Percentiles rank a stretch among this genome's conserved stretches.
These are phyloP conservation scores for Colletotrichum lindemuthianum DNA, from an alignment of 2,329 filamentous ascomycete species.

Conservation along the genomic window DNA sequence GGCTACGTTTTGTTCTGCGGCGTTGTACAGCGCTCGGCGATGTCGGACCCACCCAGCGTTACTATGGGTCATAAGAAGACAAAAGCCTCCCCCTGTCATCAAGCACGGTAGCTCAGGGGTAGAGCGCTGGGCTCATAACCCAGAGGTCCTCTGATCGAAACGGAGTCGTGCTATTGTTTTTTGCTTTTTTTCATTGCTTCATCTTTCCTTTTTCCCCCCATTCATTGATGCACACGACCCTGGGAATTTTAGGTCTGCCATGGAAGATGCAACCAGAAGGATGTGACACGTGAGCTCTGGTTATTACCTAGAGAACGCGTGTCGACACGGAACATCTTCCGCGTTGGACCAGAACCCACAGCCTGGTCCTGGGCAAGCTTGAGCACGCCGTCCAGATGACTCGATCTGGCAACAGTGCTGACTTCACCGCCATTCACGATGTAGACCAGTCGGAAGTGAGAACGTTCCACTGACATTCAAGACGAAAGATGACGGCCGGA, in stretches of 20 bases:
- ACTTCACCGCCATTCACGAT: conserved; percentile 38
- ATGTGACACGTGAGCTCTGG: no score
- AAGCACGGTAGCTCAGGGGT: conserved; percentile 35
- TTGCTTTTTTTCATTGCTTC: neutral
- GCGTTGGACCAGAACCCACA: no score
- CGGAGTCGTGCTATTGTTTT: conserved; percentile 28
- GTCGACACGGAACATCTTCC: no score
- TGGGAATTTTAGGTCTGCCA: no score
- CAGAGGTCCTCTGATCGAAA: conserved; percentile 36
- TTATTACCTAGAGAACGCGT: no score
- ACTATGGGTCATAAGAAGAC: no score
- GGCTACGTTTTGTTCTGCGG: no score
- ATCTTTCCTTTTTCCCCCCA: neutral
- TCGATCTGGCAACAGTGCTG: conserved; percentile 36
- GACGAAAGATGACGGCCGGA: neutral
- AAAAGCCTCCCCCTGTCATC: neutral
- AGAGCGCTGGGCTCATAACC: conserved; percentile 36
- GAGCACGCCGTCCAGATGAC: conserved; percentile 35
- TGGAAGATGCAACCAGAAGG: no score
- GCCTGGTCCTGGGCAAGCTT: no score
- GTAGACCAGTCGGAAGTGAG: conserved; percentile 31
- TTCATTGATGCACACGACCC: neutral
- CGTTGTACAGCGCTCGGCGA: no score
- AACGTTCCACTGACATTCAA: conserved; percentile 39
- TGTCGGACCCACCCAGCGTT: no score